Percentiles rank a stretch among this genome's conserved stretches.
Conservation (phyloP, 1,284 basidiomycete species). For the Pseudomicrostroma phylloplanum region DNA sequence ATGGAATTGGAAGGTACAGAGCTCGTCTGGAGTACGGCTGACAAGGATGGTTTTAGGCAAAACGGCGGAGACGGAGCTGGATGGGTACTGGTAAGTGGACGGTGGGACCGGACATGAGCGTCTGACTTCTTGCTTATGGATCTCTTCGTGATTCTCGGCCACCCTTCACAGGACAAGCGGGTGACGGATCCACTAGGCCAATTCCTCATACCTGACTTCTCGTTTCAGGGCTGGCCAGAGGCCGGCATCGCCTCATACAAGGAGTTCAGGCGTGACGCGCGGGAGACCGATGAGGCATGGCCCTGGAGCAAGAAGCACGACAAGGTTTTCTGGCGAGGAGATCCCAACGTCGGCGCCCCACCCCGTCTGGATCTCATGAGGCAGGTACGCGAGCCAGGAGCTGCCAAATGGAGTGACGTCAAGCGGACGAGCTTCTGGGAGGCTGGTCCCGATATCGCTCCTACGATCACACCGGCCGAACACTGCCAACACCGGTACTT, state of each 20-base stretch:
- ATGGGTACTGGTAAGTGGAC: constrained; percentile 17
- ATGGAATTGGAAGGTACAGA: constrained; percentile 19
- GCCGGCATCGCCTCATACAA: constrained; percentile 31
- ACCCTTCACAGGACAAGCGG: constrained; percentile 13
- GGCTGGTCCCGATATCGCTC: constrained; percentile 15
- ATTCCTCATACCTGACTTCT: constrained; percentile 24
- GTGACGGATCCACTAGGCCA: constrained; percentile 9
- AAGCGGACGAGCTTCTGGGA: neutral
- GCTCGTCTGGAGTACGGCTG: constrained; percentile 26
- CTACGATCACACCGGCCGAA: constrained; percentile 26
- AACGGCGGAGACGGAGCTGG: constrained; percentile 16
- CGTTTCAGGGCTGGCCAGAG: constrained; percentile 36
- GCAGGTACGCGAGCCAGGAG: neutral
- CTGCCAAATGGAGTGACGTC: neutral
- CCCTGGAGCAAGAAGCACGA: constrained; percentile 25
- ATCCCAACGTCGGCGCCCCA: neutral
- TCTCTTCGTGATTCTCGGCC: no score
- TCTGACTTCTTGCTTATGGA: no score
- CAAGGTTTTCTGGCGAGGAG: neutral
- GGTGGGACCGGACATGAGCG: no score
- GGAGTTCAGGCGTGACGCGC: constrained; percentile 24
- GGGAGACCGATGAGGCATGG: constrained; percentile 16
- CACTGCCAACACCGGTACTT: constrained; percentile 32
- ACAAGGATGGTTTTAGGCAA: constrained; percentile 19
- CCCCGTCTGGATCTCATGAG: neutral